Conservation (phyloP, 495 filamentous ascomycete genomes). For the Neohortaea acidophila region DNA sequence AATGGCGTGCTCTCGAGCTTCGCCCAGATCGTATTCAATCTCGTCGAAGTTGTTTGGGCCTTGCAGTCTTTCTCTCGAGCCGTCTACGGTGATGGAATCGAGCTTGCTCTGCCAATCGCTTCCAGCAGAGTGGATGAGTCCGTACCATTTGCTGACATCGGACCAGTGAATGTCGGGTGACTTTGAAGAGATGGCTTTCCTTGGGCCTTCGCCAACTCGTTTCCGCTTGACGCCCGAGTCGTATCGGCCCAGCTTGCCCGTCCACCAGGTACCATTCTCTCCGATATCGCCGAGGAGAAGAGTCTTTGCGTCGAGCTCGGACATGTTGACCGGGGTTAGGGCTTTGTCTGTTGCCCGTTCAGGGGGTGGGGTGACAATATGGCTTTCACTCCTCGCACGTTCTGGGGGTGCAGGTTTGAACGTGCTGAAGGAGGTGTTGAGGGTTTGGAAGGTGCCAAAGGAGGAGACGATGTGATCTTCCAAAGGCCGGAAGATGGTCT, state of each 20-base stretch:
- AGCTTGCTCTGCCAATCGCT: constrained; percentile 40
- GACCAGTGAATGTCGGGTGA: constrained; percentile 66
- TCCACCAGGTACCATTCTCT: constrained; percentile 80
- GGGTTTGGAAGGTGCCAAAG: constrained; percentile 51
- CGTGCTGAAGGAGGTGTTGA: constrained; percentile 57
- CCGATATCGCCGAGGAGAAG: constrained; percentile 64
- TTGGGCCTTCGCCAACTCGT: constrained; percentile 4
- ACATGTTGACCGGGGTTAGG: constrained; percentile 22
- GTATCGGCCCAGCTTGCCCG: constrained; percentile 36
- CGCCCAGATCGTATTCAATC: constrained; percentile 44
- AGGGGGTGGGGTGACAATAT: constrained; percentile 19
- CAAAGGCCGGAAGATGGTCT: constrained; percentile 42
- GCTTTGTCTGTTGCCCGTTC: constrained; percentile 2
- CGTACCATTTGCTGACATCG: constrained; percentile 60
- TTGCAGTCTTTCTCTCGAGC: constrained; percentile 23
- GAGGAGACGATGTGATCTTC: constrained; percentile 60
- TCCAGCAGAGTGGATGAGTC: constrained; percentile 50
- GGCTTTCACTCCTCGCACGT: constrained; percentile 32
- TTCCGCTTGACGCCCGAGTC: constrained; percentile 18
- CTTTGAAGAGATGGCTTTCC: constrained; percentile 37
- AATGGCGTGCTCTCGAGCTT: constrained; percentile 53
- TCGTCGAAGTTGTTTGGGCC: constrained; percentile 3
- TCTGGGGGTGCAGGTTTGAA: constrained; percentile 25
- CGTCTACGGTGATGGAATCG: constrained; percentile 26
- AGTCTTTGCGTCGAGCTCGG: constrained; percentile 59